Evolutionary conservation across 306 rosid genomes (phyloP).

Genomic region (Acacia confusa): DNA sequence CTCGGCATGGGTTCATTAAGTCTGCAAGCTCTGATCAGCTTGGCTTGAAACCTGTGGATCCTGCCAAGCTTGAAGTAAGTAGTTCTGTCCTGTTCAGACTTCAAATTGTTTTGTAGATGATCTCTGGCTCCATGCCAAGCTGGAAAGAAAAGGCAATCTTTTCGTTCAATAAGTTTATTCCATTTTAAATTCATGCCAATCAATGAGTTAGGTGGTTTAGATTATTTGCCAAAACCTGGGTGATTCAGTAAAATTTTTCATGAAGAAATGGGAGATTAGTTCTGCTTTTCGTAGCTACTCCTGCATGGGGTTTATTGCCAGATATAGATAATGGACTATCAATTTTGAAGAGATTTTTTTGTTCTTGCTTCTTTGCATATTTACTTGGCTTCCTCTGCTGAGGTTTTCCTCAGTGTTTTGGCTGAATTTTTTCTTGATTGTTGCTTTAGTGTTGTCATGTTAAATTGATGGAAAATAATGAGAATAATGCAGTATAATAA

Average conservation of each 20-base stretch:
- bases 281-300: not conserved
- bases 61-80: conserved; percentile 78
- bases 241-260: not conserved
- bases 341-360: not conserved
- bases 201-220: not conserved
- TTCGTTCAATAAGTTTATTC: not conserved
- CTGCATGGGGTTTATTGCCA: not conserved
- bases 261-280: not conserved
- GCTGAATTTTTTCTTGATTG: not conserved
- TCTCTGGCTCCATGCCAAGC: conserved; percentile 11
- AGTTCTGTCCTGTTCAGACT: conserved; percentile 21
- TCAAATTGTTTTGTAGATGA: conserved; percentile 8
- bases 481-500: not conserved
- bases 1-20: conserved; percentile 60
- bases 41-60: conserved; percentile 72
- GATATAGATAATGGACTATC: not conserved
- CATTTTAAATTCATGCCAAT: not conserved
- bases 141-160: conserved; percentile 3
- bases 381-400: not conserved
- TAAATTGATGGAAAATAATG: not conserved
- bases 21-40: conserved; percentile 52
- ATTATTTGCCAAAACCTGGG: not conserved
- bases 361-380: not conserved
- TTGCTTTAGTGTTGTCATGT: not conserved
- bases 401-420: not conserved